Conservation (phyloP, 441 rosid genomes). For the Brassica hybrid region DNA sequence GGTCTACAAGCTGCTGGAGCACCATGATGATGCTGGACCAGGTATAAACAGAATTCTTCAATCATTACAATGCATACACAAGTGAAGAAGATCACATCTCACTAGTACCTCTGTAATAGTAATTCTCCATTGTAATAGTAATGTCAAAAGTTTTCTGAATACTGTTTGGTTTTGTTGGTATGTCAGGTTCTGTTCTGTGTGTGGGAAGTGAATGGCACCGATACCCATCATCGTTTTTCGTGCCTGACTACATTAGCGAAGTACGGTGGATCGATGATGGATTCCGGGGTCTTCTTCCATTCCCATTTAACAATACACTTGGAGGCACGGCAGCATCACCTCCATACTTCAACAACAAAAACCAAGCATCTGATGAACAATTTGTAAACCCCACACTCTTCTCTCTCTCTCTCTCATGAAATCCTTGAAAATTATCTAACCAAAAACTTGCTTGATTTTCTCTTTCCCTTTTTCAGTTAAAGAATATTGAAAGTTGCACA, state of each 20-base stretch:
- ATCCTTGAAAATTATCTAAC: background rate
- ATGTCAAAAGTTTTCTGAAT: background rate
- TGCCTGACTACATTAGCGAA: slow-evolving; percentile 71
- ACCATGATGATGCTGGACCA: slow-evolving; percentile 78
- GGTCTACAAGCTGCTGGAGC: slow-evolving; percentile 85
- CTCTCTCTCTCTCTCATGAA: background rate
- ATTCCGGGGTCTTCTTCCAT: slow-evolving; percentile 90
- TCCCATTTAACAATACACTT: slow-evolving; percentile 78
- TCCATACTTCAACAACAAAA: slow-evolving; percentile 80
- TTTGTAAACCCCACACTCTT: slow-evolving; percentile 52
- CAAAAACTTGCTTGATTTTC: slow-evolving; percentile 13
- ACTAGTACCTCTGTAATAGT: no score
- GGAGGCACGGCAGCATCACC: slow-evolving; percentile 96
- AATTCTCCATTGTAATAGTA: background rate
- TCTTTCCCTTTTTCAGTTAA: slow-evolving; percentile 54
- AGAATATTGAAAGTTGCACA: slow-evolving; percentile 60
- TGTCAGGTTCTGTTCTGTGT: slow-evolving; percentile 84
- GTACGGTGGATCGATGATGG: slow-evolving; percentile 97
- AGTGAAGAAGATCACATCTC: no score
- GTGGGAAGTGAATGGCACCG: slow-evolving; percentile 99
- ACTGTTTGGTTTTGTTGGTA: slow-evolving; percentile 18
- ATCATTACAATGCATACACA: no score
- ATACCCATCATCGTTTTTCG: slow-evolving; percentile 85
- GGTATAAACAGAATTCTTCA: slow-evolving; percentile 46
- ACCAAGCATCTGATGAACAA: slow-evolving; percentile 85